A percentile compares a stretch with the other conserved stretches of the same genome.
Conservation (phyloP, 768 basidiomycete genomes). For the Cystobasidium tubakii region DNA sequence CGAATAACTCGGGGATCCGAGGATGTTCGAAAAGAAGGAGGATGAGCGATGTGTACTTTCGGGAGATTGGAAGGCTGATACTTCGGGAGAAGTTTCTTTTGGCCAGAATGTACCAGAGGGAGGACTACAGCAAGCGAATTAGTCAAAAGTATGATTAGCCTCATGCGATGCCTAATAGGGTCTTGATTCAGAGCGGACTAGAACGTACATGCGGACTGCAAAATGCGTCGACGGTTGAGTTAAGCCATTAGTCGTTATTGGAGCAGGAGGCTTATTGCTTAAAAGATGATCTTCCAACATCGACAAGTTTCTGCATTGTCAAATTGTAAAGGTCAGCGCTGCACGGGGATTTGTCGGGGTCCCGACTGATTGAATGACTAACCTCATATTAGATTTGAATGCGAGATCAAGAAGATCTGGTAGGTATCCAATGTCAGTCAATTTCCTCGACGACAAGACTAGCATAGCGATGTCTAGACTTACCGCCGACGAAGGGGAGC, state of each 20-base stretch:
- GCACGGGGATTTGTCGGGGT: too few species aligned
- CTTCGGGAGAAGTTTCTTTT: conserved; percentile 5
- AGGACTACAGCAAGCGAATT: neutral
- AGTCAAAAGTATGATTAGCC: neutral
- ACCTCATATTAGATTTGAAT: conserved; percentile 31
- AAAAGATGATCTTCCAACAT: conserved; percentile 29
- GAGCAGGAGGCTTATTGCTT: conserved; percentile 23
- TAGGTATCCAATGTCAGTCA: neutral
- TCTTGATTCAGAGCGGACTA: neutral
- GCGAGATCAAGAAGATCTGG: conserved; percentile 30
- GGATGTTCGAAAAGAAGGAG: conserved; percentile 31
- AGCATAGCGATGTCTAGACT: too few species aligned
- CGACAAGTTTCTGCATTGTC: conserved; percentile 8
- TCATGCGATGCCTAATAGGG: too few species aligned
- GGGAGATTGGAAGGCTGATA: conserved; percentile 2
- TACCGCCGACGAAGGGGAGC: conserved; percentile 19
- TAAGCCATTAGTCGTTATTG: conserved; percentile 3
- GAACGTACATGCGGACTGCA: conserved; percentile 13
- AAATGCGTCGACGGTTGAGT: conserved; percentile 31
- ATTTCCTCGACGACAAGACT: too few species aligned
- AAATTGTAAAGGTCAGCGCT: neutral
- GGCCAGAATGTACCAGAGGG: conserved; percentile 32
- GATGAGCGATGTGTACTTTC: neutral
- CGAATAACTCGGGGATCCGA: conserved; percentile 6
- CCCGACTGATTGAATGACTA: neutral